Conservation (phyloP, 73 alveolate species). For the Paramecium bursaria region DNA sequence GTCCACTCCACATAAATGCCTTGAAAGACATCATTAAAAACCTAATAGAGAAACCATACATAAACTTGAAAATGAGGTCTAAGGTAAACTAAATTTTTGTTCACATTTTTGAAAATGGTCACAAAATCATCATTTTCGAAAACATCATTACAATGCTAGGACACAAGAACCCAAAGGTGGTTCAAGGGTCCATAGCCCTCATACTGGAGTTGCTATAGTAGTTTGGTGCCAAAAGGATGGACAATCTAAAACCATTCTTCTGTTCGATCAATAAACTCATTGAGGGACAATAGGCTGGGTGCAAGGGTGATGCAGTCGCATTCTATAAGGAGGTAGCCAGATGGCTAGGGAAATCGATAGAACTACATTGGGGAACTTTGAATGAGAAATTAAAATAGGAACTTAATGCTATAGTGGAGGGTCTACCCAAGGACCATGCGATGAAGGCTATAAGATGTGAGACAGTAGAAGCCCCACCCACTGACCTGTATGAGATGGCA, state of each 20-base stretch:
- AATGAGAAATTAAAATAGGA: conserved; percentile 33
- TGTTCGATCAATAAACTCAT: not conserved
- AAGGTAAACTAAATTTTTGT: not conserved
- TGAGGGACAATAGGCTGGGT: not conserved
- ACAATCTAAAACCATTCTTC: conserved; percentile 44
- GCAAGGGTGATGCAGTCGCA: not conserved
- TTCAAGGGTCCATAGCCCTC: not conserved
- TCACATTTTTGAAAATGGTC: not conserved
- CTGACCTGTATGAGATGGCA: conserved; percentile 2
- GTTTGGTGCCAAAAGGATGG: conserved; percentile 17
- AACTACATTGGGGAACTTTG: conserved; percentile 12
- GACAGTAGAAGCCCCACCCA: not conserved
- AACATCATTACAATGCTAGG: not conserved
- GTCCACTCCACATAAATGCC: not conserved
- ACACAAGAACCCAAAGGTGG: conserved; percentile 42
- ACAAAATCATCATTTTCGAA: not conserved
- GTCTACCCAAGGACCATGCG: not conserved
- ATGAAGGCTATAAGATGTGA: not conserved
- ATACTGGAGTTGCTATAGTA: conserved; percentile 19
- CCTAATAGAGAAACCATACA: conserved; percentile 8
- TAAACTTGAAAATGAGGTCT: not conserved
- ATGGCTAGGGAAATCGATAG: conserved; percentile 39
- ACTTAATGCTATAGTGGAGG: not conserved
- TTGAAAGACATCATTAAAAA: conserved; percentile 7
- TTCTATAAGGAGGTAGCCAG: conserved; percentile 20